phyloP scores from a whole-genome alignment of 2,329 filamentous ascomycete species.

The Ceratocystis alfenasii region DNA sequence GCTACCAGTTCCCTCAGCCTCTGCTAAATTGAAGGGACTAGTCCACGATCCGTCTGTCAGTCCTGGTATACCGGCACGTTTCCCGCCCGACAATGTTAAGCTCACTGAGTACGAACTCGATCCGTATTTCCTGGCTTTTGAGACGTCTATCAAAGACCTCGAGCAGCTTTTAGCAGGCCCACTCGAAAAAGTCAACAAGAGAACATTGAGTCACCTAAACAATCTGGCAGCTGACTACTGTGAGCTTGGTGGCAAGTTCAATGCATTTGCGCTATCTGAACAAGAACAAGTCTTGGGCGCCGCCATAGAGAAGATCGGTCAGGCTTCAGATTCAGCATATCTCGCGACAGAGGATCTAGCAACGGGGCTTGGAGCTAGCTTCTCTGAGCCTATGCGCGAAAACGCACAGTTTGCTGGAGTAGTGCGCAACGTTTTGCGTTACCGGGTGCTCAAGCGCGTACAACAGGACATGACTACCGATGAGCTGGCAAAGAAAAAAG shows the following conservation, averaged over 20 bases:
- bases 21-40: slow-evolving; percentile 57
- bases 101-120: slow-evolving; percentile 84
- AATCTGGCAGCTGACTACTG: slow-evolving; percentile 76
- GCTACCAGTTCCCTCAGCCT: slow-evolving; percentile 73
- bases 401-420: slow-evolving; percentile 95
- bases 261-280: slow-evolving; percentile 91
- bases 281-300: slow-evolving; percentile 77
- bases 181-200: slow-evolving; percentile 92
- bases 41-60: slow-evolving; percentile 28
- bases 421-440: slow-evolving; percentile 76
- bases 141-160: slow-evolving; percentile 80
- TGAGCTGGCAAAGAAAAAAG: slow-evolving; percentile 76
- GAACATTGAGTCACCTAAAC: slow-evolving; percentile 74
- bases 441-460: slow-evolving; percentile 82
- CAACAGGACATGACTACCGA: slow-evolving; percentile 97
- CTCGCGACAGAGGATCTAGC: slow-evolving; percentile 90
- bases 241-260: slow-evolving; percentile 89
- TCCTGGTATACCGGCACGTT: slow-evolving; percentile 39
- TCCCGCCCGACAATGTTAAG: slow-evolving; percentile 65
- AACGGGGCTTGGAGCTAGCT: slow-evolving; percentile 75
- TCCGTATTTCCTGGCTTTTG: slow-evolving; percentile 90
- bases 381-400: slow-evolving; percentile 95
- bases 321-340: slow-evolving; percentile 91
- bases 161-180: slow-evolving; percentile 79
- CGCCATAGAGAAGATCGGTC: slow-evolving; percentile 86